Percentiles rank a stretch among this genome's conserved stretches.
phyloP scores from a whole-genome alignment of 257 asterid genomes.

The Nicotiana knightiana region DNA sequence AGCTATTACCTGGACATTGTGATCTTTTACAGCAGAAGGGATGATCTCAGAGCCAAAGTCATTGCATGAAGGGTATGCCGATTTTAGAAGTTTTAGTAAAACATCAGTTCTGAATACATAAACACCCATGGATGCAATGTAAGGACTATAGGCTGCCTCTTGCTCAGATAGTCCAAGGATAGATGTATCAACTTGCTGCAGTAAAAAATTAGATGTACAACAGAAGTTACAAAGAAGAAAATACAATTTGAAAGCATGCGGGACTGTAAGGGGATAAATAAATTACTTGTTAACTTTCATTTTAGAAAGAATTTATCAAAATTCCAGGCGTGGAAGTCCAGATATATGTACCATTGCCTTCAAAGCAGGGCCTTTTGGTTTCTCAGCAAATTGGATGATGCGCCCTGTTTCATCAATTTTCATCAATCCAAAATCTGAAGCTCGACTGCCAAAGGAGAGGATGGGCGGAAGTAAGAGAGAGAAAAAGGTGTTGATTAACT shows the following conservation, averaged over 20 bases:
- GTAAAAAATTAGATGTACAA: constrained; percentile 14
- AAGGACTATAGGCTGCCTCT: constrained; percentile 55
- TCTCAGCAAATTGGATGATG: constrained; percentile 73
- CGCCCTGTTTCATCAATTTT: constrained; percentile 70
- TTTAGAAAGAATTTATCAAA: not conserved
- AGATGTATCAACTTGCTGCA: constrained; percentile 87
- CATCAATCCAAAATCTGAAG: constrained; percentile 91
- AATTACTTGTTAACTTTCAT: not conserved
- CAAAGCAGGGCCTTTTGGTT: constrained; percentile 74
- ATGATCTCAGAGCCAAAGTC: constrained; percentile 97
- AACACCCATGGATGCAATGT: constrained; percentile 97
- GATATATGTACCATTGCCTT: constrained; percentile 56
- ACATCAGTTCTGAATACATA: constrained; percentile 81
- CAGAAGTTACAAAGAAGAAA: not conserved
- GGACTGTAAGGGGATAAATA: not conserved
- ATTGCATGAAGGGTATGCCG: constrained; percentile 68
- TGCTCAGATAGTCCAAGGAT: constrained; percentile 63
- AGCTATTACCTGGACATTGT: constrained; percentile 71
- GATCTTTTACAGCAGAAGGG: constrained; percentile 79
- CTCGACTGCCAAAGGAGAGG: constrained; percentile 54
- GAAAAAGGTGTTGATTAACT: not conserved
- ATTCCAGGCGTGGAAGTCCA: not conserved
- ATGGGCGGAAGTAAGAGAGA: not conserved
- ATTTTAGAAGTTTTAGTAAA: constrained; percentile 53
- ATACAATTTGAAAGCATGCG: not conserved